Evolutionary conservation across 352 stramenopile genomes (phyloP), one percentile per base, ranked within the genome.

Genomic region (Elongisporangium undulatum): DNA sequence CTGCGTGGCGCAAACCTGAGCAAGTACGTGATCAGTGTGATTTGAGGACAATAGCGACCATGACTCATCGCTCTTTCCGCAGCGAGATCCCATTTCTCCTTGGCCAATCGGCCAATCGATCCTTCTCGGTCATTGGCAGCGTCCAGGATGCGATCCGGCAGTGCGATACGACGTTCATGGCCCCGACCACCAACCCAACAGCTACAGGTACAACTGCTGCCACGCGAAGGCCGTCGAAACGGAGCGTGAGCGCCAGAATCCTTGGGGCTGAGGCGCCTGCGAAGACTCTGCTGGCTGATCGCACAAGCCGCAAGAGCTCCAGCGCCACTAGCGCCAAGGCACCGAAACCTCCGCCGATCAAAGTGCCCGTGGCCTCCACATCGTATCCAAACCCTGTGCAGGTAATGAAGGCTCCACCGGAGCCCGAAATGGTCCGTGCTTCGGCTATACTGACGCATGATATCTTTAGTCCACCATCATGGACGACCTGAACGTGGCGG

Each of bases 31-130:
- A 8, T 17, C 1, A 51, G 4, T 13, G 29, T 17, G 5, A n/a
- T n/a, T 38, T 54, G n/a, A 13, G 20, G 21, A 24, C 49, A 19
- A 8, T 1, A 1, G 23, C 57, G 38, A 26, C 20, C 5, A 19
- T 58, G 16, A 50, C 4, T 49, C 24, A 23, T 51, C 41, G 49
- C 7, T 58, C 48, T 48, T n/a, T 58, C 2, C 57, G 29, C 20
- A 89, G 79, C 53, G 71, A 88, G 8, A 77, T 90, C 17, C 81
- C 81, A 17, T 92, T 92, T 55, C 65, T 92, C 21, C 66, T 89
- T 0, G 80, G 81, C 1, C 85, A 68, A 49, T 85, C 78, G 0
- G 67, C 76, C 13, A 71, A 75, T 55, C 68, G 63, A 58, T 90
- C 83, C 24, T 87, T 90, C 63, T 90, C 80, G 9, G 63, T 92